A percentile compares a stretch with the other conserved stretches of the same genome.
Conservation (phyloP, 306 rosid species). For the Delonix regia region DNA sequence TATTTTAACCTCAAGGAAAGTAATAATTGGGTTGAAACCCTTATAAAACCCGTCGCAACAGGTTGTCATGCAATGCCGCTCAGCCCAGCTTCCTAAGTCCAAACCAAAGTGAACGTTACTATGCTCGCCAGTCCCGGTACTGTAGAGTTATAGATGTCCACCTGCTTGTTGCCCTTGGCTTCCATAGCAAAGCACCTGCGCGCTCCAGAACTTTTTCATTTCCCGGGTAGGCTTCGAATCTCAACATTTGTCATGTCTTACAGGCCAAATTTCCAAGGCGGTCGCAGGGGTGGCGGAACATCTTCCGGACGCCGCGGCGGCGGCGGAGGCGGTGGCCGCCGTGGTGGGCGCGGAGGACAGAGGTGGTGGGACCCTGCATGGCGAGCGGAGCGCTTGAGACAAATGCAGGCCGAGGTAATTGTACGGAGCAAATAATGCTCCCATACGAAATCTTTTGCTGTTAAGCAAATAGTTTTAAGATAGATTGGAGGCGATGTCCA, state of each 20-base stretch:
- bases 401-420: constrained; percentile 71
- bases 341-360: constrained; percentile 82
- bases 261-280: constrained; percentile 80
- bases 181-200: background rate
- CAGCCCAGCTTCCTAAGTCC: background rate
- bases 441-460: background rate
- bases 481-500: background rate
- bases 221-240: constrained; percentile 27
- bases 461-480: background rate
- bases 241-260: constrained; percentile 59
- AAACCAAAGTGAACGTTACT: background rate
- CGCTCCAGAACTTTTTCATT: constrained; percentile 35
- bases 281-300: constrained; percentile 60
- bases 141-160: constrained; percentile 46
- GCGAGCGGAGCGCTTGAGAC: constrained; percentile 90
- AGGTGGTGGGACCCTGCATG: constrained; percentile 99
- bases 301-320: constrained; percentile 56
- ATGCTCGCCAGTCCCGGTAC: constrained; percentile 17
- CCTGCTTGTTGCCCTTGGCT: background rate
- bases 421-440: background rate
- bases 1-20: too few species aligned
- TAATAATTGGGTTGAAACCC: too few species aligned
- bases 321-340: constrained; percentile 47
- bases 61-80: too few species aligned
- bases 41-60: too few species aligned